These are phyloP conservation scores for Phtheirospermum japonicum DNA, from an alignment of 257 asterid species.

Conservation along the genomic window DNA sequence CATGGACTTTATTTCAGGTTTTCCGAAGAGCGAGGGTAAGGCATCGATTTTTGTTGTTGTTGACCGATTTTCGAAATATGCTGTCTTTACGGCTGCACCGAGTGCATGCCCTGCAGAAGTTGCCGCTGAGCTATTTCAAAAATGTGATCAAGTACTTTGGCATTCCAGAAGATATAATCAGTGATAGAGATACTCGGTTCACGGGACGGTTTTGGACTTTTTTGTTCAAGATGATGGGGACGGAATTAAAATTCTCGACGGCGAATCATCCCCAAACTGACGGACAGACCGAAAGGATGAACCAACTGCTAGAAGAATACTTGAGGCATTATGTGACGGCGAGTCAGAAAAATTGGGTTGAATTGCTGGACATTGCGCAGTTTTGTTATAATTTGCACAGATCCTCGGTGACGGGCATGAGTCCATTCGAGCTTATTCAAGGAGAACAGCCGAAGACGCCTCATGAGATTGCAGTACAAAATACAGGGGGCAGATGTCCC, in stretches of 20 bases:
- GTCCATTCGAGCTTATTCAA: too few relatives aligned
- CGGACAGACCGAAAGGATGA: background rate
- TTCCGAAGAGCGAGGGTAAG: slow-evolving; percentile 3
- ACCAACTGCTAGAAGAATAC: background rate
- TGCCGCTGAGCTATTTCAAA: background rate
- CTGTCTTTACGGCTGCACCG: background rate
- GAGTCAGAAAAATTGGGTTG: background rate
- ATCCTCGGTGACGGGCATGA: background rate
- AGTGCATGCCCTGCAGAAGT: background rate
- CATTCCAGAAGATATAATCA: background rate
- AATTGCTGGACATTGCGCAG: background rate
- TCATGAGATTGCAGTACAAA: background rate
- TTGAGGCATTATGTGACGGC: background rate
- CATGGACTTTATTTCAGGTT: too few relatives aligned
- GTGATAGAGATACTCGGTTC: background rate
- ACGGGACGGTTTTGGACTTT: background rate
- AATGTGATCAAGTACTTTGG: slow-evolving; percentile 19
- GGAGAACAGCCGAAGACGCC: too few relatives aligned
- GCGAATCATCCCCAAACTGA: background rate
- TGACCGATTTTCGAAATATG: slow-evolving; percentile 10
- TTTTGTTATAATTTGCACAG: background rate
- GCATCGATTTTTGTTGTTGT: background rate
- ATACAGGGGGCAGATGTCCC: background rate
- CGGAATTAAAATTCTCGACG: background rate
- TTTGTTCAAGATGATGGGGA: background rate